Conservation (phyloP, 2,329 filamentous ascomycete species). For the Emericellopsis atlantica region DNA sequence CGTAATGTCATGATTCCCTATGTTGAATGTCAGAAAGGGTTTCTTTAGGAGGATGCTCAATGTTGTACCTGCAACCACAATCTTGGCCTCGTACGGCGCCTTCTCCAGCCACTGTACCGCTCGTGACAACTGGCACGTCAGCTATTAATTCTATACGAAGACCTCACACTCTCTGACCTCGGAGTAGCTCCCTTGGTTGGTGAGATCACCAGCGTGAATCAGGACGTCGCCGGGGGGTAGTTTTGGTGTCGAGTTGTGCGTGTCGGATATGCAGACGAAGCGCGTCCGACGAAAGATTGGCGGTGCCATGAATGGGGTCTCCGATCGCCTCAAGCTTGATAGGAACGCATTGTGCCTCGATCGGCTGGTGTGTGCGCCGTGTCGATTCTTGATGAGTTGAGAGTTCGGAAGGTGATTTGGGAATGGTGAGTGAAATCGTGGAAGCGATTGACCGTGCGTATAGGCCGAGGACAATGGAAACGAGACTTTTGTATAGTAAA, state of each 20-base stretch:
- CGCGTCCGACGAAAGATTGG: constrained; percentile 31
- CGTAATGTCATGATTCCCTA: constrained; percentile 66
- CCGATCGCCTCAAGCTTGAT: no score
- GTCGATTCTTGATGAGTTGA: no score
- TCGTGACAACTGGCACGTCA: constrained; percentile 34
- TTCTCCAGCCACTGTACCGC: constrained; percentile 55
- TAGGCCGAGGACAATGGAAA: no score
- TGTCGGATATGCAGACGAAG: constrained; percentile 67
- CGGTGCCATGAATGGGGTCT: neutral
- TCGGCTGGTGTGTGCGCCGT: no score
- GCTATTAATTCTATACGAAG: neutral
- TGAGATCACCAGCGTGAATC: constrained; percentile 66
- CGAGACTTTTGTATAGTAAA: no score
- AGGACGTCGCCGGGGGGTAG: constrained; percentile 62
- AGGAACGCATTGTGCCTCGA: no score
- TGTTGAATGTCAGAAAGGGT: constrained; percentile 12
- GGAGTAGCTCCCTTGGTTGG: constrained; percentile 53
- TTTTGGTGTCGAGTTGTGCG: constrained; percentile 53
- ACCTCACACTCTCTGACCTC: constrained; percentile 24
- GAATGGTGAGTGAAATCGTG: no score
- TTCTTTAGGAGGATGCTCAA: neutral
- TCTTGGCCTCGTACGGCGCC: constrained; percentile 55
- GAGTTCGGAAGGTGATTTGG: no score
- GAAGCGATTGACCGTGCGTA: no score
- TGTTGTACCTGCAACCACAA: constrained; percentile 51